Conservation (phyloP, 305 asterid genomes). For the Plantago rigida region DNA sequence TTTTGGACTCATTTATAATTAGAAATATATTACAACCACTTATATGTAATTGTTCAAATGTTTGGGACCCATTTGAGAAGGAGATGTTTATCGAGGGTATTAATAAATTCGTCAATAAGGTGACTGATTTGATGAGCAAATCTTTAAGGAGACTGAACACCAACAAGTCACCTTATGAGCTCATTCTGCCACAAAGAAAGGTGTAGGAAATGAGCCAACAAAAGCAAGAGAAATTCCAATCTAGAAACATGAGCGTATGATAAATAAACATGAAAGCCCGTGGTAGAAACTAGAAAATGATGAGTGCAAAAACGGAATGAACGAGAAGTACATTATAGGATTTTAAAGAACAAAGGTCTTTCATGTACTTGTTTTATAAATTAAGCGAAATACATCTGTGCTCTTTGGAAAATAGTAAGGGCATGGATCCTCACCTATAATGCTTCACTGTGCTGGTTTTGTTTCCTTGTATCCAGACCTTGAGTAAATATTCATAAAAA, state of each 20-base stretch:
- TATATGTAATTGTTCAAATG: too few species aligned
- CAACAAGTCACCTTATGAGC: too few species aligned
- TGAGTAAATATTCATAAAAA: slow-evolving; percentile 87
- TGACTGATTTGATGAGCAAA: too few species aligned
- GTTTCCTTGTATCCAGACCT: slow-evolving; percentile 97
- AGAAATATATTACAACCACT: too few species aligned
- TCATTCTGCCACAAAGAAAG: too few species aligned
- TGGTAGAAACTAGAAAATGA: background rate
- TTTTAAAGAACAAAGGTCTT: background rate
- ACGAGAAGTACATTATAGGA: slow-evolving; percentile 1
- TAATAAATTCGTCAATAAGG: too few species aligned
- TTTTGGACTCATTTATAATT: too few species aligned
- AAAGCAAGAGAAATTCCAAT: background rate
- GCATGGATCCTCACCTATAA: slow-evolving; percentile 51
- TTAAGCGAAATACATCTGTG: background rate
- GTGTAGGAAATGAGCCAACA: too few species aligned
- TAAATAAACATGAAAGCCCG: background rate
- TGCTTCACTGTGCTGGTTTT: slow-evolving; percentile 68
- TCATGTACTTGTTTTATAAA: slow-evolving; percentile 1
- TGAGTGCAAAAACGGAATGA: slow-evolving; percentile 6
- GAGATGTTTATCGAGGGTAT: too few species aligned
- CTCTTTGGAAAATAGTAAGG: slow-evolving; percentile 11
- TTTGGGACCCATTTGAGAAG: too few species aligned
- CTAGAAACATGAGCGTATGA: background rate
- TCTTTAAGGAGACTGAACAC: too few species aligned